These are phyloP conservation scores for Penicillium decumbens DNA, from an alignment of 2,329 filamentous ascomycete genomes.

Conservation along the genomic window DNA sequence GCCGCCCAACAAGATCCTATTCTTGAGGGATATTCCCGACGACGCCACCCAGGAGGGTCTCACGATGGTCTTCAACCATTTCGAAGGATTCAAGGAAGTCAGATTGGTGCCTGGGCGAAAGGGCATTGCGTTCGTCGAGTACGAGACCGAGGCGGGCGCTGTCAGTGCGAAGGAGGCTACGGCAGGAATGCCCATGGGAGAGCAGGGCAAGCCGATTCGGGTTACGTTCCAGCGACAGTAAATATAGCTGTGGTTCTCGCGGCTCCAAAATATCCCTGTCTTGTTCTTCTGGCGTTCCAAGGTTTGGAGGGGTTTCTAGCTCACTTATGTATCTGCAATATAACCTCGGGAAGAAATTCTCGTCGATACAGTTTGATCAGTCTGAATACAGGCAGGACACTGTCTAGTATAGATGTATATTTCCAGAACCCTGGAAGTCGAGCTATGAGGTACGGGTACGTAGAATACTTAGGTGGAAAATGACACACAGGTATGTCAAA, in stretches of 20 bases:
- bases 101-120: slow-evolving; percentile 78
- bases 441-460: slow-evolving; percentile 2
- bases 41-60: slow-evolving; percentile 78
- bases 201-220: slow-evolving; percentile 73
- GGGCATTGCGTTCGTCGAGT: slow-evolving; percentile 94
- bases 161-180: slow-evolving; percentile 93
- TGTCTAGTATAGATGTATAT: slow-evolving; percentile 9
- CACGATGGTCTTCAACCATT: slow-evolving; percentile 75
- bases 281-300: slow-evolving; percentile 27
- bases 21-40: slow-evolving; percentile 86
- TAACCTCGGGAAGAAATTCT: slow-evolving; percentile 6
- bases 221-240: slow-evolving; percentile 89
- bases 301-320: slow-evolving; percentile 19
- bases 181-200: slow-evolving; percentile 73
- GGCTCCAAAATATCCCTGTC: slow-evolving; percentile 16
- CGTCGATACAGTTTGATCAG: not conserved
- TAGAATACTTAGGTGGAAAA: not conserved
- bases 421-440: not conserved
- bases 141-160: slow-evolving; percentile 81
- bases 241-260: slow-evolving; percentile 12
- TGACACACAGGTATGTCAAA: slow-evolving; percentile 11
- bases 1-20: slow-evolving; percentile 93
- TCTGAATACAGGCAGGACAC: not conserved
- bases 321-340: slow-evolving; percentile 15
- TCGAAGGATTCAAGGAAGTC: slow-evolving; percentile 92